A percentile compares a stretch with the other conserved stretches of the same genome.
Evolutionary conservation across 23 red algal species (phyloP).

Genomic region (Agarophyton chilense): DNA sequence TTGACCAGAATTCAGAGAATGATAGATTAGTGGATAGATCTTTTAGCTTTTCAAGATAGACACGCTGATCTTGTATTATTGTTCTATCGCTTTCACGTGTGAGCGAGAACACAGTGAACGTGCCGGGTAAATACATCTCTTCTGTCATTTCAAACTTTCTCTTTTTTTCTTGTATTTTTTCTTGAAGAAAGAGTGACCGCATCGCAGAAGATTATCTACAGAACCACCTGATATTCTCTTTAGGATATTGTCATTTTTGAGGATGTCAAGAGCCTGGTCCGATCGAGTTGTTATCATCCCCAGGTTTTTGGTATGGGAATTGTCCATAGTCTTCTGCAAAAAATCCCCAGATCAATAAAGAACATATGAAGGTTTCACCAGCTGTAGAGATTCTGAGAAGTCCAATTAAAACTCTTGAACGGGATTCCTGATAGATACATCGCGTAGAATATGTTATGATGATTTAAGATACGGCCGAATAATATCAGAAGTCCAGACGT

Average conservation of each 20-base stretch:
- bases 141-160: too few relatives aligned
- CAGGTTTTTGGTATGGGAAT: not conserved
- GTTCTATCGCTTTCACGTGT: too few relatives aligned
- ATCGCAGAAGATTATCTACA: too few relatives aligned
- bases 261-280: not conserved
- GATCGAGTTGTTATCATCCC: not conserved
- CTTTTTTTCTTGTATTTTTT: too few relatives aligned
- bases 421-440: not conserved
- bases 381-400: not conserved
- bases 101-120: too few relatives aligned
- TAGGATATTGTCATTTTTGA: too few relatives aligned
- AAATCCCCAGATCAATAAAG: constrained; percentile 9
- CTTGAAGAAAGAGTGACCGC: too few relatives aligned
- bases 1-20: constrained; percentile 34
- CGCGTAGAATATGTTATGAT: not conserved
- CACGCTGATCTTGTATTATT: constrained; percentile 32
- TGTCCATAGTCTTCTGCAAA: not conserved
- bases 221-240: too few relatives aligned
- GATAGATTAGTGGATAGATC: not conserved
- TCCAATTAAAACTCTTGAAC: constrained; percentile 2
- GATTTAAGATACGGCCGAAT: constrained; percentile 4
- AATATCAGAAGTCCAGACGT: constrained; percentile 11
- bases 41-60: constrained; percentile 37
- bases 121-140: too few relatives aligned
- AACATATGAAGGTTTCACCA: not conserved